Evolutionary conservation across 805 yeast genomes (phyloP).

Genomic region (Candida ovalis): DNA sequence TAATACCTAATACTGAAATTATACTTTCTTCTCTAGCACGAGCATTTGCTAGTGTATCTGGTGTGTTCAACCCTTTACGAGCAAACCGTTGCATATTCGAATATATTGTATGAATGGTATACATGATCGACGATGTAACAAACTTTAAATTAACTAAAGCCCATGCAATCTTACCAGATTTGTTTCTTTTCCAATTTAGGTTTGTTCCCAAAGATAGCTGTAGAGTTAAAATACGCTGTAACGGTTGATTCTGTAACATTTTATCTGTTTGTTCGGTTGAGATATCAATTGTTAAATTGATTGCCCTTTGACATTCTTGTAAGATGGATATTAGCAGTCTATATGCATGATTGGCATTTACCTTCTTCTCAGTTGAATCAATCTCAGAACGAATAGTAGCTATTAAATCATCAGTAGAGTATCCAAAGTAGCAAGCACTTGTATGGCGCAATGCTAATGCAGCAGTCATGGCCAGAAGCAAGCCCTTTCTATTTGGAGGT

Average conservation of each 20-base stretch:
- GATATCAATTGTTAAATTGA: slow-evolving; percentile 67
- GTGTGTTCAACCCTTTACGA: slow-evolving; percentile 47
- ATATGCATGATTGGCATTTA: slow-evolving; percentile 25
- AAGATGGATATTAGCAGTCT: slow-evolving; percentile 42
- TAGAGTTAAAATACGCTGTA: slow-evolving; percentile 66
- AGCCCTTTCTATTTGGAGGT: slow-evolving; percentile 26
- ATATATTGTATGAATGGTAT: slow-evolving; percentile 54
- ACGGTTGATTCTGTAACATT: slow-evolving; percentile 69
- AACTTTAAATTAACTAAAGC: slow-evolving; percentile 64
- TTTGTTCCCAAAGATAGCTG: slow-evolving; percentile 62
- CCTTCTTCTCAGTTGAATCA: slow-evolving; percentile 20
- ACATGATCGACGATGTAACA: slow-evolving; percentile 66
- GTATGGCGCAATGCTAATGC: slow-evolving; percentile 67
- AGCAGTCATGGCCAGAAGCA: slow-evolving; percentile 44
- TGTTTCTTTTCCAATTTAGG: slow-evolving; percentile 35
- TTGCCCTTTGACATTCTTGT: slow-evolving; percentile 69
- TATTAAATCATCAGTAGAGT: slow-evolving; percentile 67
- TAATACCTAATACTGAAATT: slow-evolving; percentile 66
- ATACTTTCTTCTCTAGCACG: slow-evolving; percentile 58
- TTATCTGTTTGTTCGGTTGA: slow-evolving; percentile 74
- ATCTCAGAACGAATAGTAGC: slow-evolving; percentile 51
- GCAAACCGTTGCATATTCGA: slow-evolving; percentile 60
- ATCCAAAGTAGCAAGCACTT: slow-evolving; percentile 62
- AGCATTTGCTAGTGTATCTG: slow-evolving; percentile 40
- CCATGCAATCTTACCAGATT: slow-evolving; percentile 52